Conservation (phyloP, 2,329 filamentous ascomycete species). For the Monilinia vaccinii-corymbosi region DNA sequence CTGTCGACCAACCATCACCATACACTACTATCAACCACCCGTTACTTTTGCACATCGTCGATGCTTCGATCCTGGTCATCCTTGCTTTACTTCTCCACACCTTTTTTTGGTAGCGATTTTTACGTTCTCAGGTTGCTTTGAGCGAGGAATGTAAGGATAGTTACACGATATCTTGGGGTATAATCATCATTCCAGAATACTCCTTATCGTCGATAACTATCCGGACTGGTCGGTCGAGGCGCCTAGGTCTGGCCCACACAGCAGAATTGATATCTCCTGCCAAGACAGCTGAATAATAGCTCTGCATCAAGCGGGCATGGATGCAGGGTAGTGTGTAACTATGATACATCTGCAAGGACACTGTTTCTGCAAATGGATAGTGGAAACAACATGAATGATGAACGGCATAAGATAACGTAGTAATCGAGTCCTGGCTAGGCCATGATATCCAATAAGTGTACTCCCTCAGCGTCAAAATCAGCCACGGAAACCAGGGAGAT, state of each 20-base stretch:
- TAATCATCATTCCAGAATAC: constrained; percentile 12
- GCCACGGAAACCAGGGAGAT: constrained; percentile 15
- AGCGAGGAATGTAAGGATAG: constrained; percentile 19
- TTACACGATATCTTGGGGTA: constrained; percentile 21
- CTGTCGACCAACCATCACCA: constrained; percentile 22
- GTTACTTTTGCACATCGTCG: constrained; percentile 25
- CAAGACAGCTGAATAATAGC: constrained; percentile 11
- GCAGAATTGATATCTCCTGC: constrained; percentile 15
- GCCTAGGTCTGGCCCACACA: constrained; percentile 14
- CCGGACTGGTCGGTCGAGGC: constrained; percentile 13
- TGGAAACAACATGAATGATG: constrained; percentile 13
- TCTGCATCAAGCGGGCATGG: constrained; percentile 13
- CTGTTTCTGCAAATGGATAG: constrained; percentile 35
- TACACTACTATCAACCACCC: constrained; percentile 16
- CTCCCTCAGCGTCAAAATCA: constrained; percentile 12
- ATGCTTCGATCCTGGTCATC: constrained; percentile 22
- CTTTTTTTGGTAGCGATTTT: constrained; percentile 19
- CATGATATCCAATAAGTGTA: constrained; percentile 18
- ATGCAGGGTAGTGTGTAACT: constrained; percentile 16
- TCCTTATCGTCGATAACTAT: constrained; percentile 21
- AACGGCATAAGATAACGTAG: constrained; percentile 10
- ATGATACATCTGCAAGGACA: constrained; percentile 31
- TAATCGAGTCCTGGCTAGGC: constrained; percentile 15
- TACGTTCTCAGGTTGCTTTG: constrained; percentile 16
- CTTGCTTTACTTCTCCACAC: constrained; percentile 25